Conservation (phyloP, 257 asterid species). For the Craterostigma plantagineum region DNA sequence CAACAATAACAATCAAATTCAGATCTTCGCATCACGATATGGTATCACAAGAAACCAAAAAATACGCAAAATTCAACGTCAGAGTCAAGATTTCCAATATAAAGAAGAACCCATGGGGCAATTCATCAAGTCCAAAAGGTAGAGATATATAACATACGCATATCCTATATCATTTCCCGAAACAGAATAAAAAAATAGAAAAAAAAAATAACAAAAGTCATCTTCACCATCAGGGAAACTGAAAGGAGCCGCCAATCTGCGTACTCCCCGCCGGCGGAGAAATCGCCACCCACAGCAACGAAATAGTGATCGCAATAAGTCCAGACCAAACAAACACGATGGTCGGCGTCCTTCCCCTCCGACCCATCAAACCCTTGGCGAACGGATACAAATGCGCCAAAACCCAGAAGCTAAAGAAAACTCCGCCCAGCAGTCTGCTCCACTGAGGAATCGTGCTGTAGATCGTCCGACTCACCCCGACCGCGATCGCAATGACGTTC, state of each 20-base stretch:
- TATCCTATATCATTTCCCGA: too few species aligned
- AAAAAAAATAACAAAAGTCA: not conserved
- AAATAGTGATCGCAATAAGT: slow-evolving; percentile 54
- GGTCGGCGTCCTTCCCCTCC: slow-evolving; percentile 61
- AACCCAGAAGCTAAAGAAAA: slow-evolving; percentile 78
- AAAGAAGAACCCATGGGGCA: too few species aligned
- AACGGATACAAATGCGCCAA: slow-evolving; percentile 65
- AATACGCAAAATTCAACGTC: too few species aligned
- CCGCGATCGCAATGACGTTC: slow-evolving; percentile 50
- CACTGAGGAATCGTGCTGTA: slow-evolving; percentile 53
- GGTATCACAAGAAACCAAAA: too few species aligned
- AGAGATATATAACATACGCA: too few species aligned
- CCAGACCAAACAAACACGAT: slow-evolving; percentile 75
- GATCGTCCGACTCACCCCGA: slow-evolving; percentile 50
- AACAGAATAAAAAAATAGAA: too few species aligned
- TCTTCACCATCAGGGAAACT: slow-evolving; percentile 57
- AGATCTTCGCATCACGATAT: too few species aligned
- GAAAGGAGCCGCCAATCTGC: slow-evolving; percentile 58
- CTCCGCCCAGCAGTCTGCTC: slow-evolving; percentile 61
- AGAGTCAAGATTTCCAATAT: too few species aligned
- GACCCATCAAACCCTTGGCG: slow-evolving; percentile 68
- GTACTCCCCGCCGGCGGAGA: slow-evolving; percentile 39
- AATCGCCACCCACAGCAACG: slow-evolving; percentile 71
- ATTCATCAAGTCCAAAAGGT: too few species aligned
- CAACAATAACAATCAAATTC: too few species aligned